phyloP scores from a whole-genome alignment of 1,139 yeast species.

The Pichia sp. region DNA sequence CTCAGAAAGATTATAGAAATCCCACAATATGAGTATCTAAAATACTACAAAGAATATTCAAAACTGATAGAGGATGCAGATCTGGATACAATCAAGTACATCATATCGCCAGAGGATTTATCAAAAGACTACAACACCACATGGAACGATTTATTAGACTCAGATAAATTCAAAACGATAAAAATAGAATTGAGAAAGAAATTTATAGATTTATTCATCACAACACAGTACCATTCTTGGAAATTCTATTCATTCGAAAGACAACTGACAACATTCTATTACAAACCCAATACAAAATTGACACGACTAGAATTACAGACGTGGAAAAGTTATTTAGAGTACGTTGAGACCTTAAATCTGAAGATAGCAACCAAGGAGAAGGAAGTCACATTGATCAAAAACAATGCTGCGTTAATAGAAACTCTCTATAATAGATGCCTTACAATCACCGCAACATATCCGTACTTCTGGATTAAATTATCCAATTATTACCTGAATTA shows the following conservation, averaged over 20 bases:
- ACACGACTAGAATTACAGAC: conserved; percentile 42
- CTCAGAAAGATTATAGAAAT: conserved; percentile 62
- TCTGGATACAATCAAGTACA: conserved; percentile 32
- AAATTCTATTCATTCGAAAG: conserved; percentile 67
- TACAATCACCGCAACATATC: conserved; percentile 50
- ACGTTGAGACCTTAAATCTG: conserved; percentile 41
- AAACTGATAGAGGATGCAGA: conserved; percentile 39
- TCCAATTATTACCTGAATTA: conserved; percentile 43
- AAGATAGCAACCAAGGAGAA: conserved; percentile 24
- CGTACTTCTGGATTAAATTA: conserved; percentile 62
- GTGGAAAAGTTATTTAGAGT: conserved; percentile 65
- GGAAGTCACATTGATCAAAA: conserved; percentile 19
- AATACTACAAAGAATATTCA: conserved; percentile 50
- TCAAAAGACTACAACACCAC: conserved; percentile 32
- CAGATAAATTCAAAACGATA: conserved; percentile 29
- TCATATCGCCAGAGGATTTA: conserved; percentile 28
- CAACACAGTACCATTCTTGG: conserved; percentile 59
- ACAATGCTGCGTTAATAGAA: conserved; percentile 33
- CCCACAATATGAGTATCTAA: conserved; percentile 76
- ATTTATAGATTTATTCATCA: conserved; percentile 52
- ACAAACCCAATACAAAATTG: conserved; percentile 38
- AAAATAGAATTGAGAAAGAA: conserved; percentile 42
- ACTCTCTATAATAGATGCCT: conserved; percentile 59
- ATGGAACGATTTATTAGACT: conserved; percentile 28
- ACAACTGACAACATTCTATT: conserved; percentile 50